These are phyloP conservation scores for Arthrobotrys conoides DNA, from an alignment of 2,329 filamentous ascomycete genomes.

Conservation along the genomic window DNA sequence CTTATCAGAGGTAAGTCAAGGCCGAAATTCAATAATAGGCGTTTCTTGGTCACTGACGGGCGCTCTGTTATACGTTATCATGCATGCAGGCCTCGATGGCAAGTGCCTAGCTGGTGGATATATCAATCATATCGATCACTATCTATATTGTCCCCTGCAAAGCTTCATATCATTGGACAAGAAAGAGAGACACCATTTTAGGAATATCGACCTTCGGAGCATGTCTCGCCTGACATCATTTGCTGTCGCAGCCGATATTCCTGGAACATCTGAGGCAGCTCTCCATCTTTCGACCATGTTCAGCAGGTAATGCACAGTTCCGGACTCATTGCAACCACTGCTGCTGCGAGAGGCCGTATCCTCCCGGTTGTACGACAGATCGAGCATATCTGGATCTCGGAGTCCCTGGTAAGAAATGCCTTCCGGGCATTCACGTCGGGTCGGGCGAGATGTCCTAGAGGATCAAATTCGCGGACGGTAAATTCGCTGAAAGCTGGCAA, in stretches of 20 bases:
- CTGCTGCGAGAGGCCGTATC: constrained; percentile 31
- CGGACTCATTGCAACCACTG: constrained; percentile 35
- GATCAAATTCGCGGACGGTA: background rate
- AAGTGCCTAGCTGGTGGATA: background rate
- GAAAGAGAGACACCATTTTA: background rate
- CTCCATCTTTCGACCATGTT: constrained; percentile 38
- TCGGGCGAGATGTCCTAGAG: constrained; percentile 3
- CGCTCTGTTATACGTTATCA: background rate
- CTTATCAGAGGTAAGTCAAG: background rate
- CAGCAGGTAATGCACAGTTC: constrained; percentile 50
- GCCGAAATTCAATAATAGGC: background rate
- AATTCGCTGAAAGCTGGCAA: background rate
- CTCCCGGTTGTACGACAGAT: constrained; percentile 27
- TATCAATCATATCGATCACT: background rate
- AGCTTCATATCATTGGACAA: background rate
- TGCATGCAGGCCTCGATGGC: background rate
- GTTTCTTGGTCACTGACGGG: background rate
- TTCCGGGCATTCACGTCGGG: constrained; percentile 28
- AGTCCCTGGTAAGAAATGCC: constrained; percentile 37
- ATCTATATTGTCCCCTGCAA: background rate
- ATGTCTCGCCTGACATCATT: constrained; percentile 39
- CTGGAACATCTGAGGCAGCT: constrained; percentile 30
- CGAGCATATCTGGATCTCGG: constrained; percentile 44
- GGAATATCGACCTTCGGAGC: constrained; percentile 29
- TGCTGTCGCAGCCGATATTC: constrained; percentile 20